Conservation (phyloP, 345 rosid species). For the Acer saccharum region DNA sequence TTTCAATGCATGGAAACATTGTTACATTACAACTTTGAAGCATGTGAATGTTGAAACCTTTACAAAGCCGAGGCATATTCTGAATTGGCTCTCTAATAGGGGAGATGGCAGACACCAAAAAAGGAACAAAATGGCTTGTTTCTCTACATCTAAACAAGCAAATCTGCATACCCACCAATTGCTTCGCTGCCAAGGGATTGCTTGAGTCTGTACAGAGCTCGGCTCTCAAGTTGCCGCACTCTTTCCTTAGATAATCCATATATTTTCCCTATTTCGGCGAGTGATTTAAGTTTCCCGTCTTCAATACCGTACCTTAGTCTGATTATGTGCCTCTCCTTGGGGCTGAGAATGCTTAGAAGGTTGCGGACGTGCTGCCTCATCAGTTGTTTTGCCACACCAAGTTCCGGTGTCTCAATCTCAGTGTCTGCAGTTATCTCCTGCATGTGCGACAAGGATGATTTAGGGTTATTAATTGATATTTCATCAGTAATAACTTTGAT, state of each 20-base stretch:
- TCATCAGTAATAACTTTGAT: background rate
- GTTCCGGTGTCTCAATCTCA: constrained; percentile 59
- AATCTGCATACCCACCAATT: constrained; percentile 54
- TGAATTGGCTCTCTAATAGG: background rate
- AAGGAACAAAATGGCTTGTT: background rate
- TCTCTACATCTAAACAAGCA: constrained; percentile 46
- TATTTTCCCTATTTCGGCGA: constrained; percentile 64
- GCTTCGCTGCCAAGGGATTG: constrained; percentile 61
- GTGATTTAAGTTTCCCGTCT: constrained; percentile 58
- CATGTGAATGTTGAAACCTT: background rate
- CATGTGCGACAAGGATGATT: constrained; percentile 3
- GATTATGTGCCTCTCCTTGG: constrained; percentile 74
- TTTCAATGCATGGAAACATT: background rate
- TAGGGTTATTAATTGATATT: background rate
- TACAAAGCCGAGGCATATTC: background rate
- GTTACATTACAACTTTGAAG: constrained; percentile 2
- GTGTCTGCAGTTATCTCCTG: constrained; percentile 82
- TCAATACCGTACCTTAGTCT: constrained; percentile 78
- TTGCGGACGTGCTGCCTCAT: constrained; percentile 72
- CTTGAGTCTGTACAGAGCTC: constrained; percentile 75
- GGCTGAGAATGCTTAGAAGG: constrained; percentile 57
- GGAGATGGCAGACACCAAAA: background rate
- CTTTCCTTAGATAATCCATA: constrained; percentile 74
- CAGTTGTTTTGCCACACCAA: constrained; percentile 56
- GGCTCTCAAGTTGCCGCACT: constrained; percentile 76